Evolutionary conservation across 2,329 filamentous ascomycete species (phyloP), one percentile per base, ranked within the genome.

Genomic region (Graphiopsis chlorocephala): DNA sequence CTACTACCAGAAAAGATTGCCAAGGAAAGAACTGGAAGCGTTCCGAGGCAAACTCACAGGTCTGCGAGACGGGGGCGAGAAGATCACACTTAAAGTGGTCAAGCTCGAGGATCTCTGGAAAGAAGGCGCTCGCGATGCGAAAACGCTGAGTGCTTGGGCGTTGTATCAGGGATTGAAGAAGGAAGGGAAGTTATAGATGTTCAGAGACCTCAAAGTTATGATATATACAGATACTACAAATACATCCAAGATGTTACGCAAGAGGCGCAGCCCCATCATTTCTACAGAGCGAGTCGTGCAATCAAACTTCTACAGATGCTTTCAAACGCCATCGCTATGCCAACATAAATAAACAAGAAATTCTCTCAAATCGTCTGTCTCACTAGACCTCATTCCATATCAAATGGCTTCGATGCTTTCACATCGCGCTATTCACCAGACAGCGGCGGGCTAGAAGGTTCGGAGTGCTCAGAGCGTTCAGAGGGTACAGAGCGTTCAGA

Each of bases 71-170:
- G 78, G 86, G 60, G 83, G 84, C 2, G 85, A 87, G 73, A 86
- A 84, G 69, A 87, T 87, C 63, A 86, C 82, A 7, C 70, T 87
- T 65, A 86, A 84, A 71, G 71, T 88, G 20, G 82, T 86, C 15
- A 78, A 75, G 31, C 67, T 87, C 65, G 73, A 79, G 35, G 73
- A 82, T 48, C 66, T 85, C 56, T 88, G 85, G 84, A 84, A 78
- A 68, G 82, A 83, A 57, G 84, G 81, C 2, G 76, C 79, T 29
- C 77, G 84, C 38, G 85, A 88, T 76, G 84, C 78, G 10, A 88
- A 88, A 73, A 80, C 82, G 0, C 72, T 87, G 61, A 81, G 82
- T 33, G 85, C 84, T 8, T 80, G 82, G 78, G 82, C 83, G 8
- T 70, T 87, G 65, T 88, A 87, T 70, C 76, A 82, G 48, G 83